A percentile compares a stretch with the other conserved stretches of the same genome.
phyloP scores from a whole-genome alignment of 306 rosid genomes.

The Fagus crenata region DNA sequence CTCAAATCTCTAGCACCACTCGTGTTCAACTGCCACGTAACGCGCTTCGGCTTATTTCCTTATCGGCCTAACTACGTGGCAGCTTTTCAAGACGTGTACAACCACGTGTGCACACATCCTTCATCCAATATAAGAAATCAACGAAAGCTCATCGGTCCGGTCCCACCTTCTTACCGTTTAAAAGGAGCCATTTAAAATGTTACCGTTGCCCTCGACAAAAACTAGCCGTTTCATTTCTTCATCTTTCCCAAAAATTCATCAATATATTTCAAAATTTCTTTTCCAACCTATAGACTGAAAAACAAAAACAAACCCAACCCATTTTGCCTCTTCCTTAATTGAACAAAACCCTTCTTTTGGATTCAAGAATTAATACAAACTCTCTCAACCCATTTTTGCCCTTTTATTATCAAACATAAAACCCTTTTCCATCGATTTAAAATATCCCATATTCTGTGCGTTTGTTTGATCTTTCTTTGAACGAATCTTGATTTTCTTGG shows the following conservation, averaged over 20 bases:
- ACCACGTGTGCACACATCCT: neutral
- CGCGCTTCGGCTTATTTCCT: no score
- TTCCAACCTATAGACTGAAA: neutral
- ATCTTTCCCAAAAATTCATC: conserved; percentile 5
- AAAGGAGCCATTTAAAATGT: conserved; percentile 28
- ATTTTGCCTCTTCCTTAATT: neutral
- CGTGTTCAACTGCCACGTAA: no score
- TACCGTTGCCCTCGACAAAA: conserved; percentile 30
- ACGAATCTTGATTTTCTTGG: neutral
- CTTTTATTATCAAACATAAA: neutral
- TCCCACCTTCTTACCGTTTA: conserved; percentile 10
- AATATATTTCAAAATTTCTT: conserved; percentile 16
- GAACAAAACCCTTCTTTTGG: neutral
- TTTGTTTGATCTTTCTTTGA: neutral
- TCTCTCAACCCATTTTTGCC: neutral
- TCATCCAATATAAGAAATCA: no score
- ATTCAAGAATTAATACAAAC: neutral
- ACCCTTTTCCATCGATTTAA: neutral
- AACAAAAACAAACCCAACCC: neutral
- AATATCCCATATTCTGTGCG: neutral
- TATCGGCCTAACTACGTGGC: no score
- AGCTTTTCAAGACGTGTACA: neutral
- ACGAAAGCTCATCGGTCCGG: neutral
- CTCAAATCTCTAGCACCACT: no score
- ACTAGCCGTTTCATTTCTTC: conserved; percentile 42